Conservation (phyloP, 768 basidiomycete genomes). For the Suillus luteus region DNA sequence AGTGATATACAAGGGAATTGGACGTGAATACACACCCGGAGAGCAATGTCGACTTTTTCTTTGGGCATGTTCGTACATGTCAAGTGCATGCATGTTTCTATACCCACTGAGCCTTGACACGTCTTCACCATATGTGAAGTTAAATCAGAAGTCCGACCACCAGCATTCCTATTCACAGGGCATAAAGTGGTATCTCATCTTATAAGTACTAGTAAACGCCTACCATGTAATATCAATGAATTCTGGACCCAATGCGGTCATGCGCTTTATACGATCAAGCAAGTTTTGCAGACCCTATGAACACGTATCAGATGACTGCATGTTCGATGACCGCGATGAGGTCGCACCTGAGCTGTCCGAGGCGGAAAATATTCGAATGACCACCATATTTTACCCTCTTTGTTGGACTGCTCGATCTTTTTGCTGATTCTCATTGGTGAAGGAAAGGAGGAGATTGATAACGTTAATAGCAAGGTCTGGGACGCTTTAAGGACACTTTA, state of each 20-base stretch:
- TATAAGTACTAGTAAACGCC: constrained; percentile 17
- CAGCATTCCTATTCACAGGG: constrained; percentile 76
- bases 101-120: constrained; percentile 88
- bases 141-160: constrained; percentile 91
- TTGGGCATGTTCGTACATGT: constrained; percentile 99
- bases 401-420: constrained; percentile 84
- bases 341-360: constrained; percentile 83
- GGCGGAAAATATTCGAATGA: constrained; percentile 99
- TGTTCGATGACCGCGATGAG: constrained; percentile 6
- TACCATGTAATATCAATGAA: constrained; percentile 98
- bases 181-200: constrained; percentile 11
- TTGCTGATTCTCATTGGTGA: constrained; percentile 87
- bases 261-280: constrained; percentile 97
- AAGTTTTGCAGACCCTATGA: constrained; percentile 75
- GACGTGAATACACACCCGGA: constrained; percentile 58
- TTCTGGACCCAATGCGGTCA: constrained; percentile 93
- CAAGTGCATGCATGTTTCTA: constrained; percentile 98
- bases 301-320: constrained; percentile 5
- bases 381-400: constrained; percentile 93
- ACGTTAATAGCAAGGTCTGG: constrained; percentile 21
- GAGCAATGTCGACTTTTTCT: constrained; percentile 90
- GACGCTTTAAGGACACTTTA: not conserved
- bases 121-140: constrained; percentile 94
- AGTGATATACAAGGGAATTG: constrained; percentile 12
- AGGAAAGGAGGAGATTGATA: constrained; percentile 25